Percentiles rank a stretch among this genome's conserved stretches.
phyloP scores from a whole-genome alignment of 2,329 filamentous ascomycete species.

The Scedosporium boydii region DNA sequence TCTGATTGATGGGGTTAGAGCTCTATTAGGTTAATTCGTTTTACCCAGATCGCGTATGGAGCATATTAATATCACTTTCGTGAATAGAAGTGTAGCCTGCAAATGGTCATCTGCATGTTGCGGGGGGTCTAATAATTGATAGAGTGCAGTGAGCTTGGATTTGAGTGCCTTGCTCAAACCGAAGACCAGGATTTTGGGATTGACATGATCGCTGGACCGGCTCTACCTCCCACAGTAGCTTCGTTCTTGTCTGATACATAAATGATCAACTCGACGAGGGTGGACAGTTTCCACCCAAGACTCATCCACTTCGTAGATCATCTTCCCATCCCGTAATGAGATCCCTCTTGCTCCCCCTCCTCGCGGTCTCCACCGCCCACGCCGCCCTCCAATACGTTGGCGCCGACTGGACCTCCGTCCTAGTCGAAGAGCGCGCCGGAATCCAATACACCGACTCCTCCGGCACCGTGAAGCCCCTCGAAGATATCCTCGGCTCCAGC shows the following conservation, averaged over 20 bases:
- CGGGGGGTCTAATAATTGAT: background rate
- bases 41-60: background rate
- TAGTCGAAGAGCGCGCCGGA: constrained; percentile 52
- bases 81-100: background rate
- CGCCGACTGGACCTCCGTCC: constrained; percentile 61
- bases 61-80: background rate
- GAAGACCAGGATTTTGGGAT: background rate
- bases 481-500: constrained; percentile 49
- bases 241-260: background rate
- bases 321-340: background rate
- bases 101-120: background rate
- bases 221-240: background rate
- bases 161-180: background rate
- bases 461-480: constrained; percentile 45
- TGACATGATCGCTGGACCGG: background rate
- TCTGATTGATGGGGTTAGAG: background rate
- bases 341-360: background rate
- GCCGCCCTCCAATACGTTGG: constrained; percentile 53
- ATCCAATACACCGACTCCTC: constrained; percentile 48
- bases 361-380: background rate
- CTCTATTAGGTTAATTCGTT: background rate
- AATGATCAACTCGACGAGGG: background rate
- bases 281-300: too few relatives aligned
- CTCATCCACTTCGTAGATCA: background rate
- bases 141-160: background rate